Evolutionary conservation across 257 asterid species (phyloP), one percentile per base, ranked within the genome.

Genomic region (Jaltomata sinuosa): DNA sequence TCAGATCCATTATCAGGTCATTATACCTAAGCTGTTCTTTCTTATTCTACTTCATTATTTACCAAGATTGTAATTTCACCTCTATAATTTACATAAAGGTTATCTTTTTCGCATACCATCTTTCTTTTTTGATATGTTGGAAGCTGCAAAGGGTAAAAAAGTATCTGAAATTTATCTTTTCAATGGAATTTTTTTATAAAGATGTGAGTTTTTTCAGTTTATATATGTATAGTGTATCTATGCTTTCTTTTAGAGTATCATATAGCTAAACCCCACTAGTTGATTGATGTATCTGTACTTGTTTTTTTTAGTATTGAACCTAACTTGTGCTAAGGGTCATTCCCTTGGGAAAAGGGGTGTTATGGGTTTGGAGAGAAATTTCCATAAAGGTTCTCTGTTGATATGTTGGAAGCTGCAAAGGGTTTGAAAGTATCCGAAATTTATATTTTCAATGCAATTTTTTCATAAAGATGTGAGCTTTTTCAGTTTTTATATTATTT

Each of bases 1-100:
- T 15, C 22, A 76, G 81, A 76, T 76, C 81, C 62, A 76, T 18
- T 76, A 49, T n/a, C 81, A 76, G 81, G 81, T 76, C 61, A 76
- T 76, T 76, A 19, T 15, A 49, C 42, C 25, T 3, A 27, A 49
- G 10, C 42, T 76, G 18, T 76, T 76, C 21, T 47, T 71, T 27
- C 42, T 18, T 29, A 5, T 76, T 76, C 45, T 76, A 27, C 81
- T 49, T 76, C 18, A 47, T 47, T 49, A 15, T 47, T 25, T 76
- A 76, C 14, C 54, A 76, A 76, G 42, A 27, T 76, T 49, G 3
- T 76, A 47, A 29, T 47, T 76, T 47, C 15, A 47, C 25, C 40
- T 25, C 22, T 45, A 7, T 71, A 71, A 38, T 71, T 71, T 71
- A 19, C 53, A 71, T 49, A 76, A 76, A 49, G 81, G 11, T 29